These are phyloP conservation scores for Durio zibethinus DNA, from an alignment of 345 rosid genomes.

Conservation along the genomic window DNA sequence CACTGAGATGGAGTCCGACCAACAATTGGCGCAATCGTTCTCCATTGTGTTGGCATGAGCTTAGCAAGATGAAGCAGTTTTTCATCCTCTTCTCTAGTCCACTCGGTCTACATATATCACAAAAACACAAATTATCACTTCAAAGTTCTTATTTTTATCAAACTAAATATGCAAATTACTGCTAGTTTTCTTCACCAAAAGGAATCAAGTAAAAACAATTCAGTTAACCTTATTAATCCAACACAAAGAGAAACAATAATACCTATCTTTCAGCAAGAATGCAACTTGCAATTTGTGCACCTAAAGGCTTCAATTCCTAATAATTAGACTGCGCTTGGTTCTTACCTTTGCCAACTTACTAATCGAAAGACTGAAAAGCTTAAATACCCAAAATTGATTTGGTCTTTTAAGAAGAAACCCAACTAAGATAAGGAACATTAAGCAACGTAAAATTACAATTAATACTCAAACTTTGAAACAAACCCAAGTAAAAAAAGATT, in stretches of 20 bases:
- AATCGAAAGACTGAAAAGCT: neutral
- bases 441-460: neutral
- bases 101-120: slow-evolving; percentile 67
- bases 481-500: neutral
- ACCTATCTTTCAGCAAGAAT: neutral
- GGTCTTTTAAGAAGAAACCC: neutral
- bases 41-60: slow-evolving; percentile 98
- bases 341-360: neutral
- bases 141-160: neutral
- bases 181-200: neutral
- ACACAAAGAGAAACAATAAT: neutral
- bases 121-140: slow-evolving; percentile 14
- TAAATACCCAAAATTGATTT: neutral
- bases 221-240: neutral
- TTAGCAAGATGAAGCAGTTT: slow-evolving; percentile 98
- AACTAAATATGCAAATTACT: neutral
- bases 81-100: slow-evolving; percentile 99
- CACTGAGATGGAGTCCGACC: slow-evolving; percentile 99
- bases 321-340: too few species aligned
- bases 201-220: neutral
- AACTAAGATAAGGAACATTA: neutral
- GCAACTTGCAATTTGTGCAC: neutral
- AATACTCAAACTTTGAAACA: neutral
- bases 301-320: neutral
- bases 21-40: slow-evolving; percentile 98